A percentile compares a stretch with the other conserved stretches of the same genome.
Conservation (phyloP, 2,329 filamentous ascomycete genomes). For the Colletotrichum viniferum region DNA sequence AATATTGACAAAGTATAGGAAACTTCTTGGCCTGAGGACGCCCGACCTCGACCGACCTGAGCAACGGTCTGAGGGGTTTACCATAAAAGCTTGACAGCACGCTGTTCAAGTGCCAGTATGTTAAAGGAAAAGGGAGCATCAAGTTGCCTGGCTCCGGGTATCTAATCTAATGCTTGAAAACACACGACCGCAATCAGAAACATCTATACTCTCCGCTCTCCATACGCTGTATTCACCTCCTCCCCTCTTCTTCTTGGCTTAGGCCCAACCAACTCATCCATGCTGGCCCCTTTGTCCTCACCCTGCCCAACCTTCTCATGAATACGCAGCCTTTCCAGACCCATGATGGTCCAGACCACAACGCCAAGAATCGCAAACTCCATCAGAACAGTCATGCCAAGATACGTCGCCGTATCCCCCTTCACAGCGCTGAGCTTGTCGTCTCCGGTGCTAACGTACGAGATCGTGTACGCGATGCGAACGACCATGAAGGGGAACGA, state of each 20-base stretch:
- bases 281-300: neutral
- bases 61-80: too few species aligned
- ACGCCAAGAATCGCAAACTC: constrained; percentile 7
- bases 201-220: neutral
- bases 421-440: constrained; percentile 19
- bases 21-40: too few species aligned
- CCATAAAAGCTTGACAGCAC: too few species aligned
- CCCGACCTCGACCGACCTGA: too few species aligned
- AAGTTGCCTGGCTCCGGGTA: neutral
- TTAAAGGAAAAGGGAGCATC: too few species aligned
- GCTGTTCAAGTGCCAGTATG: too few species aligned
- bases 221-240: too few species aligned
- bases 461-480: constrained; percentile 21
- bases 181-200: fast-evolving
- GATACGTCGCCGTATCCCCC: constrained; percentile 14
- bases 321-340: neutral
- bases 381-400: constrained; percentile 18
- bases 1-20: too few species aligned
- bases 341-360: constrained; percentile 11
- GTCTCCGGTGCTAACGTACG: constrained; percentile 21
- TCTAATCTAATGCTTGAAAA: neutral
- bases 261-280: neutral
- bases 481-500: constrained; percentile 19
- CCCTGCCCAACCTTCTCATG: neutral
- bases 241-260: neutral